A percentile compares a stretch with the other conserved stretches of the same genome.
phyloP scores from a whole-genome alignment of 208 protist genomes.

The Wallacemonas collosoma region DNA sequence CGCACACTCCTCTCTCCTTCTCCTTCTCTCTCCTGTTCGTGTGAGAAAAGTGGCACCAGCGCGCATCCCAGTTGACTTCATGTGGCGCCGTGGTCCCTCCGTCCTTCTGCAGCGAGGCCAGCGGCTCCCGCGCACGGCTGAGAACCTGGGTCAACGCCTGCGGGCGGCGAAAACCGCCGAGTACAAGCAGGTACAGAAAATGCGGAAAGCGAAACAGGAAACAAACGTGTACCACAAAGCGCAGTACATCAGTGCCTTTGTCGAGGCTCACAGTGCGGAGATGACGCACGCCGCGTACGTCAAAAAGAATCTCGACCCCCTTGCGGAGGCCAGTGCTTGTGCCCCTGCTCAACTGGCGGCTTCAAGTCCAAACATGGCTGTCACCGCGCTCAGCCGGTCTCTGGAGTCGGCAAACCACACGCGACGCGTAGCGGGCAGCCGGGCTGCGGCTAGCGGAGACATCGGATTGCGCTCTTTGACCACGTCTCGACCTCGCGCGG shows the following conservation, averaged over 20 bases:
- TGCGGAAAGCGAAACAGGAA: not conserved
- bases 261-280: conserved; percentile 53
- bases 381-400: not conserved
- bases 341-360: not conserved
- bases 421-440: too few species aligned
- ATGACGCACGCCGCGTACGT: conserved; percentile 22
- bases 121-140: not conserved
- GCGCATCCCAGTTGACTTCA: not conserved
- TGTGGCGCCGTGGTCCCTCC: not conserved
- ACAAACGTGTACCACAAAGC: conserved; percentile 59
- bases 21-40: not conserved
- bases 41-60: not conserved
- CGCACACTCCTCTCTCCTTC: too few species aligned
- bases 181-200: not conserved
- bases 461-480: too few species aligned
- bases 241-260: conserved; percentile 72
- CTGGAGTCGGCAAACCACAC: not conserved
- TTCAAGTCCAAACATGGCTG: not conserved
- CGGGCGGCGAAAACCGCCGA: not conserved
- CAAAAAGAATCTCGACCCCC: not conserved
- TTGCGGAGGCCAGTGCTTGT: not conserved
- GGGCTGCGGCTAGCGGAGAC: too few species aligned
- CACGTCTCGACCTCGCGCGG: too few species aligned
- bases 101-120: not conserved
- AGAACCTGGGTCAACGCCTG: conserved; percentile 3